Evolutionary conservation across 345 rosid species (phyloP).

Genomic region (Lagerstroemia speciosa): DNA sequence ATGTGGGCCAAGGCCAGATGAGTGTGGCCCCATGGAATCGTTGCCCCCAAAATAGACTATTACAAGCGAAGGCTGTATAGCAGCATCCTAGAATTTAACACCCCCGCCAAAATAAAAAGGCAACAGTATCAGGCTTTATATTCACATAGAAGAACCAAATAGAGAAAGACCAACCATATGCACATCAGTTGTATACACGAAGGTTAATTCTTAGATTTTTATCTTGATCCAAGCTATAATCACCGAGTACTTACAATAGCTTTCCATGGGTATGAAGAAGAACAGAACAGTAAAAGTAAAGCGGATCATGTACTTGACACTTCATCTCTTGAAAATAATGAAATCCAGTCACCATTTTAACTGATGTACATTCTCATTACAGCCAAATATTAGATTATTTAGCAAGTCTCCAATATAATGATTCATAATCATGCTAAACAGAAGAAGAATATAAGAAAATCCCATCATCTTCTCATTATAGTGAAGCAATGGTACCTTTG

Average conservation of each 20-base stretch:
- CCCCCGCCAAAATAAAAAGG: background rate
- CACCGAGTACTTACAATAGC: background rate
- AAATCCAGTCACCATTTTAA: too few species aligned
- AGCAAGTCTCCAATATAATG: background rate
- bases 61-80: constrained; percentile 64
- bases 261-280: background rate
- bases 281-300: background rate
- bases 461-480: background rate
- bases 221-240: background rate
- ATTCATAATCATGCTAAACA: background rate
- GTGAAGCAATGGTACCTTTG: constrained; percentile 42
- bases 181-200: background rate
- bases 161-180: background rate
- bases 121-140: background rate
- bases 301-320: background rate
- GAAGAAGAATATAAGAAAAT: background rate
- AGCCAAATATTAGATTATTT: background rate
- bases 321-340: background rate
- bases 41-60: constrained; percentile 96
- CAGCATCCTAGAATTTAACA: constrained; percentile 45
- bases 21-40: constrained; percentile 91
- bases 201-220: background rate
- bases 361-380: background rate
- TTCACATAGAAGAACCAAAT: background rate
- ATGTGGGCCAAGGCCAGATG: constrained; percentile 92